Percentiles rank a stretch among this genome's conserved stretches.
Evolutionary conservation across 176 grass and related monocot genomes (phyloP).

Genomic region (Melocanna baccifera): DNA sequence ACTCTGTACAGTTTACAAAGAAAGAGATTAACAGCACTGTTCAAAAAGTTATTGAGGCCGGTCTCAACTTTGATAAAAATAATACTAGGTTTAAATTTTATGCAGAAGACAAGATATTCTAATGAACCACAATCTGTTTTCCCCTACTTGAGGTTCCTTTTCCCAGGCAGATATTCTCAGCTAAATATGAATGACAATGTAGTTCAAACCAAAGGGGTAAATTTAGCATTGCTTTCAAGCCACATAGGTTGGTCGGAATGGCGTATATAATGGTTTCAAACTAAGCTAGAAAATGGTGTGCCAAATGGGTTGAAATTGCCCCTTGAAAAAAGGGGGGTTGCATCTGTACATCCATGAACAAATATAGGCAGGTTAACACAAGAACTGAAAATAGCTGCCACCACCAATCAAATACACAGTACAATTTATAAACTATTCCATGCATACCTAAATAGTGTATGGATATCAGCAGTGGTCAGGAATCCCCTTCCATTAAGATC

Average conservation of each 20-base stretch:
- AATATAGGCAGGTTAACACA: not conserved
- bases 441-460: conserved; percentile 84
- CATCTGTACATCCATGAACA: not conserved
- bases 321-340: not conserved
- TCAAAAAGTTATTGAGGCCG: not conserved
- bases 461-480: conserved; percentile 92
- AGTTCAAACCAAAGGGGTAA: not conserved
- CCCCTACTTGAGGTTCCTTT: not conserved
- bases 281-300: not conserved
- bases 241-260: not conserved
- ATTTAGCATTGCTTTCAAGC: not conserved
- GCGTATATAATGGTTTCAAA: not conserved
- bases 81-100: not conserved
- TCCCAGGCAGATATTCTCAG: not conserved
- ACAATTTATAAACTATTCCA: not conserved
- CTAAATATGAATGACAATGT: not conserved
- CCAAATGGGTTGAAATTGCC: not conserved
- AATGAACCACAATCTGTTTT: not conserved
- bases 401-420: not conserved
- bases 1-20: not conserved
- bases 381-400: not conserved
- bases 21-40: not conserved
- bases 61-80: not conserved
- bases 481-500: conserved; percentile 93
- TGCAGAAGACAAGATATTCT: not conserved